Evolutionary conservation across 495 filamentous ascomycete genomes (phyloP).

Genomic region (Talaromyces borbonicus): DNA sequence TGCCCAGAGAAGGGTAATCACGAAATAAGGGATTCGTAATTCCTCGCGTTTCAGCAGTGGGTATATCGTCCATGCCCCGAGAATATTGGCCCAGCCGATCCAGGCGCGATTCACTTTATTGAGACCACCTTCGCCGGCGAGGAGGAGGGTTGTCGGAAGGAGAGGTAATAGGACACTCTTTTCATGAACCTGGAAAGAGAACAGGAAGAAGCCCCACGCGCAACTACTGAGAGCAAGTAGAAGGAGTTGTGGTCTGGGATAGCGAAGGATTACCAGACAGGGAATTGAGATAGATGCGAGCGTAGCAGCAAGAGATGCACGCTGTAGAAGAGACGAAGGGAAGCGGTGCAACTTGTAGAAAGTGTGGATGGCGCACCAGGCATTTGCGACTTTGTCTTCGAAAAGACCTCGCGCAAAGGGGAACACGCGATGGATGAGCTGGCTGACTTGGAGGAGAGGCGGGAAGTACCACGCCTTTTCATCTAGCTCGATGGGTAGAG

Average conservation of each 20-base stretch:
- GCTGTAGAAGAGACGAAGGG: slow-evolving; percentile 57
- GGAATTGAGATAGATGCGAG: slow-evolving; percentile 66
- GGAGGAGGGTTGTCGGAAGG: slow-evolving; percentile 79
- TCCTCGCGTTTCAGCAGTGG: slow-evolving; percentile 80
- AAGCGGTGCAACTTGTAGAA: slow-evolving; percentile 74
- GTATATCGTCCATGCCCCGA: slow-evolving; percentile 90
- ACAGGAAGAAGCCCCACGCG: slow-evolving; percentile 95
- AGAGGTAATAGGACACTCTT: slow-evolving; percentile 89
- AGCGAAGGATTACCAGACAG: slow-evolving; percentile 65
- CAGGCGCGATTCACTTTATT: slow-evolving; percentile 68
- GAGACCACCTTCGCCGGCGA: slow-evolving; percentile 67
- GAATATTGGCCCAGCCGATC: slow-evolving; percentile 86
- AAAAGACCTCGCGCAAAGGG: slow-evolving; percentile 91
- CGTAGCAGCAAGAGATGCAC: slow-evolving; percentile 67
- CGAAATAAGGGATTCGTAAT: slow-evolving; percentile 71
- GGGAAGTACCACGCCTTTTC: slow-evolving; percentile 59
- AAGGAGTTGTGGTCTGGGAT: slow-evolving; percentile 65
- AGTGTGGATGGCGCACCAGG: slow-evolving; percentile 90
- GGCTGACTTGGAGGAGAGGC: slow-evolving; percentile 61
- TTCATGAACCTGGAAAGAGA: slow-evolving; percentile 96
- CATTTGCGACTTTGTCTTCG: slow-evolving; percentile 97
- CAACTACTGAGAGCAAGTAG: slow-evolving; percentile 70
- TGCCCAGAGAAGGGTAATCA: slow-evolving; percentile 77
- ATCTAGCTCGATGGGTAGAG: slow-evolving; percentile 49
- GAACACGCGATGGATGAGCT: slow-evolving; percentile 82